Evolutionary conservation across 257 asterid genomes (phyloP), one percentile per base, ranked within the genome.

Genomic region (Craterostigma plantagineum): DNA sequence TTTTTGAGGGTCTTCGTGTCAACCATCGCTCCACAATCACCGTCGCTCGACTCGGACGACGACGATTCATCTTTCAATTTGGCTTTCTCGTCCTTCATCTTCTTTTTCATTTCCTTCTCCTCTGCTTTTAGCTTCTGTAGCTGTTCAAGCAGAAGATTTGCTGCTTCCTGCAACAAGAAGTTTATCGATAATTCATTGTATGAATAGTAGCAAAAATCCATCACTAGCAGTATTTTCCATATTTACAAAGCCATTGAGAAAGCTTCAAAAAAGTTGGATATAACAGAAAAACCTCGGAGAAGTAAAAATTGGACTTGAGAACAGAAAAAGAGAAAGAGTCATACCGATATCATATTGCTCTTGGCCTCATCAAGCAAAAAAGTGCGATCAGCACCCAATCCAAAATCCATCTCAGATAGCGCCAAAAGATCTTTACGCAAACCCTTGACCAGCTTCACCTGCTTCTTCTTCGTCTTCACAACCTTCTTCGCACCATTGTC

Each of bases 381-480:
- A 6, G 16, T 27, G 37, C 53, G 4, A 23, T 23, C 54, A 23
- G 61, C 52, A 34, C 65, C 75, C 50, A 63, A 52, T 33, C 82
- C 73, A 46, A 71, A 52, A 14, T 75, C 80, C 38, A 71, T 66
- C 53, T 60, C 64, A 52, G 70, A 55, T 11, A 79, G 64, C 14
- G 57, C 51, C 8, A 66, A 46, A 30, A 77, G 70, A 50, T 75
- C 78, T 65, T 35, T 64, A 1, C 76, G 56, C 55, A 82, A 55
- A 14, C 65, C 77, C 65, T 81, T 63, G 10, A 81, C 54, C 59
- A 75, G 61, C 59, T 81, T 81, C 79, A 65, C 17, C 63, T 68
- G 79, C 75, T 64, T 66, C 60, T 67, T 75, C 42, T 43, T 75
- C 64, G 53, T 66, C 62, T 49, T 61, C 65, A 60, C 45, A 58